Conservation (phyloP, 2,329 filamentous ascomycete species). For the Alternaria ethzedia region DNA sequence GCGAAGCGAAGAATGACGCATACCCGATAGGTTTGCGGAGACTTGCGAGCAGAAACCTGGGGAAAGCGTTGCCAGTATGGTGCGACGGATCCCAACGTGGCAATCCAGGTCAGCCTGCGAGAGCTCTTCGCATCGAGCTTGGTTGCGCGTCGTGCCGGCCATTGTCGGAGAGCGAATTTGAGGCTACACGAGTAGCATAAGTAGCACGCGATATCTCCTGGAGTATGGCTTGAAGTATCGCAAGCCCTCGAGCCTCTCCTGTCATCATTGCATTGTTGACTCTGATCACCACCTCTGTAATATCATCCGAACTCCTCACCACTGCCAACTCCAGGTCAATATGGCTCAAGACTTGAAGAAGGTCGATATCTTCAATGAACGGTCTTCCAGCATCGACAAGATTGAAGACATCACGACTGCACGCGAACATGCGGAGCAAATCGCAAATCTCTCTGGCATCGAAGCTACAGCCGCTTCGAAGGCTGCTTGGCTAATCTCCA, state of each 20-base stretch:
- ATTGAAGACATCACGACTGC: slow-evolving; percentile 31
- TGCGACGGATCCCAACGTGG: not conserved
- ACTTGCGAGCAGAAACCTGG: not conserved
- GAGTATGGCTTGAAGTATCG: not conserved
- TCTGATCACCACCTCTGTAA: not conserved
- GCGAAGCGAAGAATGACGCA: slow-evolving; percentile 1
- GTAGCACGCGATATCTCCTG: not conserved
- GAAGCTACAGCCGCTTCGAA: slow-evolving; percentile 36
- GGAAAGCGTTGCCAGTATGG: not conserved
- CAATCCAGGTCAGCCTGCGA: not conserved
- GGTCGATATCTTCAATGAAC: slow-evolving; percentile 7
- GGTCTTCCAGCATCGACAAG: slow-evolving; percentile 18
- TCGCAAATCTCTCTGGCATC: slow-evolving; percentile 33
- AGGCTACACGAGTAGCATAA: not conserved
- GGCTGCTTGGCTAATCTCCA: slow-evolving; percentile 38
- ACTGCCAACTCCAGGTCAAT: not conserved
- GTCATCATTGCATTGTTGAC: not conserved
- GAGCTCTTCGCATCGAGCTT: not conserved
- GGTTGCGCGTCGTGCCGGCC: not conserved
- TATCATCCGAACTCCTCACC: not conserved
- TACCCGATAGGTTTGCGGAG: not conserved
- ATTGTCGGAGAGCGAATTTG: not conserved
- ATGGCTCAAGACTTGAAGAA: slow-evolving; percentile 15
- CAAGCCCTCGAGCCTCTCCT: not conserved
- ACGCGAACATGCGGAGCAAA: slow-evolving; percentile 20